These are phyloP conservation scores for Deuterostichococcus epilithicus DNA, from an alignment of 139 green algal species.

Conservation along the genomic window DNA sequence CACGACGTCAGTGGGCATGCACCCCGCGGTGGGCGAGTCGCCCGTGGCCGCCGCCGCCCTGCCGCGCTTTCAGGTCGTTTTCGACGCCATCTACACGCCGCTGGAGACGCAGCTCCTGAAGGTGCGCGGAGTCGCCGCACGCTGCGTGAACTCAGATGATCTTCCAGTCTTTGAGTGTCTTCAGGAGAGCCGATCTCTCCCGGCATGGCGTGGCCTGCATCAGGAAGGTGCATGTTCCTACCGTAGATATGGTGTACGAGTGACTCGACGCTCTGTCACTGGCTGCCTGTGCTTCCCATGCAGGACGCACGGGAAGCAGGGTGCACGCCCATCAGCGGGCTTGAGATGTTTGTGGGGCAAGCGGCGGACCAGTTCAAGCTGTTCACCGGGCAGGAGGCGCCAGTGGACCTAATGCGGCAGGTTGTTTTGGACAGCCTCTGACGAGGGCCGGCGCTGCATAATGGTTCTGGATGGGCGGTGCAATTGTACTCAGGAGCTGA, in stretches of 20 bases:
- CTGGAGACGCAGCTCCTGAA: conserved; percentile 79
- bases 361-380: conserved; percentile 89
- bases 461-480: no score
- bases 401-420: conserved; percentile 56
- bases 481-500: no score
- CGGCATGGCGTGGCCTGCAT: not conserved
- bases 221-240: no score
- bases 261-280: no score
- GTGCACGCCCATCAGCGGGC: conserved; percentile 53
- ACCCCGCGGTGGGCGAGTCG: conserved; percentile 54
- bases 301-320: conserved; percentile 32
- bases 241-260: no score
- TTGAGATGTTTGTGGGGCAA: conserved; percentile 99
- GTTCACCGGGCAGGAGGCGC: conserved; percentile 55
- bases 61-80: conserved; percentile 73
- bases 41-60: conserved; percentile 61
- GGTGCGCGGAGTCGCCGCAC: not conserved
- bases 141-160: no score
- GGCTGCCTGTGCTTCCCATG: not conserved
- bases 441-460: no score
- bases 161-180: no score
- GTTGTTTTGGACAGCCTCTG: conserved; percentile 38
- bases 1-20: conserved; percentile 93
- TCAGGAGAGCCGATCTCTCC: no score
- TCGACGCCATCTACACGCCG: conserved; percentile 98